Evolutionary conservation across 345 rosid genomes (phyloP).

Genomic region (Gynandropsis gynandra): DNA sequence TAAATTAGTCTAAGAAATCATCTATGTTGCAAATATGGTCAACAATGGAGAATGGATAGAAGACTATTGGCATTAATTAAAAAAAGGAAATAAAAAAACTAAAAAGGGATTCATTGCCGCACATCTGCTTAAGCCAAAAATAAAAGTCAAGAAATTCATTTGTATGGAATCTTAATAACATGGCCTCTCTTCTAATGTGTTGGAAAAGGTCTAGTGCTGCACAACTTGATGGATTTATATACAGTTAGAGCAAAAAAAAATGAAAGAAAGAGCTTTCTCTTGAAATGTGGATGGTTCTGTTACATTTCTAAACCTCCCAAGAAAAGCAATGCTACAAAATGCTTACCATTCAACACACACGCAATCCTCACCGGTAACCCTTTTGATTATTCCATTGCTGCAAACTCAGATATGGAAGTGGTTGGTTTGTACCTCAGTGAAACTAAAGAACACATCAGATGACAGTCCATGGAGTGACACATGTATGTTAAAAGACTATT

Average conservation of each 20-base stretch:
- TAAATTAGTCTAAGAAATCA: constrained; percentile 1
- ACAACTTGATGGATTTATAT: too few relatives aligned
- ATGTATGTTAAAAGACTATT: neutral
- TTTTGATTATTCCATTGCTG: constrained; percentile 1
- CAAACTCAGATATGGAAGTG: constrained; percentile 2
- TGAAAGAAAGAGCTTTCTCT: too few relatives aligned
- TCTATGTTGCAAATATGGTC: constrained; percentile 3
- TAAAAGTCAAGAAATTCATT: too few relatives aligned
- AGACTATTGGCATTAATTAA: too few relatives aligned
- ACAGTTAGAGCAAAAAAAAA: too few relatives aligned
- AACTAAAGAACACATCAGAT: constrained; percentile 7
- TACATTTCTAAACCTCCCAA: too few relatives aligned
- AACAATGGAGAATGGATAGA: neutral
- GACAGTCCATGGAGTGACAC: neutral
- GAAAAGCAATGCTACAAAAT: neutral
- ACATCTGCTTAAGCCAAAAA: too few relatives aligned
- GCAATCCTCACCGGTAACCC: neutral
- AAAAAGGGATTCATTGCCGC: too few relatives aligned
- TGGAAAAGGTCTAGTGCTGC: too few relatives aligned
- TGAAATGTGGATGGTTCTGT: neutral
- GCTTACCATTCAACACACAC: constrained; percentile 1
- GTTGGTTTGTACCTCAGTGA: constrained; percentile 1
- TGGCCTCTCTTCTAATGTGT: too few relatives aligned
- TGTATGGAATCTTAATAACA: too few relatives aligned
- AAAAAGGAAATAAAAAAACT: too few relatives aligned